phyloP scores from a whole-genome alignment of 352 stramenopile genomes.

The Phytophthora citrophthora region DNA sequence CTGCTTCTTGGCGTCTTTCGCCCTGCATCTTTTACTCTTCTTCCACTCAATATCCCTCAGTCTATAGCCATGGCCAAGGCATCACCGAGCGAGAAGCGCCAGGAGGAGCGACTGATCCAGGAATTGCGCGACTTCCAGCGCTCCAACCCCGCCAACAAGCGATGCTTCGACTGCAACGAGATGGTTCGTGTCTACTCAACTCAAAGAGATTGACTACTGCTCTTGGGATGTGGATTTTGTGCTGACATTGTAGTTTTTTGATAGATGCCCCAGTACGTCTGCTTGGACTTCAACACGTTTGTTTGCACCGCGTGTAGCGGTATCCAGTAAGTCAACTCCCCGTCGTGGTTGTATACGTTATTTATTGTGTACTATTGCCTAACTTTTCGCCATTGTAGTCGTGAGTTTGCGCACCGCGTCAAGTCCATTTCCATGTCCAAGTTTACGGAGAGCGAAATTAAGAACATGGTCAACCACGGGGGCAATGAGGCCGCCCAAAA shows the following conservation, averaged over 20 bases:
- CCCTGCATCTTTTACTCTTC: too few species aligned
- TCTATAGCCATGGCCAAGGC: slow-evolving; percentile 29
- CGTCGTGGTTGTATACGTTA: too few species aligned
- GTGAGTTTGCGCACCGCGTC: slow-evolving; percentile 93
- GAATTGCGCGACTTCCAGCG: slow-evolving; percentile 89
- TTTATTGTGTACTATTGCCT: neutral
- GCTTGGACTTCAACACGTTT: slow-evolving; percentile 94
- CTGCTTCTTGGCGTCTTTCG: too few species aligned
- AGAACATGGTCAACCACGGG: slow-evolving; percentile 87
- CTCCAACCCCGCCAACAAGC: slow-evolving; percentile 68
- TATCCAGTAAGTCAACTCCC: slow-evolving; percentile 81
- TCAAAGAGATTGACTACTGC: neutral
- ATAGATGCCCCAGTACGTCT: slow-evolving; percentile 93
- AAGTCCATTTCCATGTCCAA: slow-evolving; percentile 96
- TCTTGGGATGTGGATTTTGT: neutral
- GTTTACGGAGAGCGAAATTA: slow-evolving; percentile 92
- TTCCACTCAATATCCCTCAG: neutral
- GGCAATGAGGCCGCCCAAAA: slow-evolving; percentile 91
- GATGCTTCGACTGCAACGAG: slow-evolving; percentile 92
- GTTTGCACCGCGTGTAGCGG: slow-evolving; percentile 94
- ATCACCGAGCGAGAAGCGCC: slow-evolving; percentile 72
- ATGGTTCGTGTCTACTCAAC: slow-evolving; percentile 53
- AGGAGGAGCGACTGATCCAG: slow-evolving; percentile 85
- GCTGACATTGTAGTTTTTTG: slow-evolving; percentile 9
- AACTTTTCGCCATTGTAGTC: slow-evolving; percentile 37